Conservation (phyloP, 345 rosid genomes). For the Mangifera indica region DNA sequence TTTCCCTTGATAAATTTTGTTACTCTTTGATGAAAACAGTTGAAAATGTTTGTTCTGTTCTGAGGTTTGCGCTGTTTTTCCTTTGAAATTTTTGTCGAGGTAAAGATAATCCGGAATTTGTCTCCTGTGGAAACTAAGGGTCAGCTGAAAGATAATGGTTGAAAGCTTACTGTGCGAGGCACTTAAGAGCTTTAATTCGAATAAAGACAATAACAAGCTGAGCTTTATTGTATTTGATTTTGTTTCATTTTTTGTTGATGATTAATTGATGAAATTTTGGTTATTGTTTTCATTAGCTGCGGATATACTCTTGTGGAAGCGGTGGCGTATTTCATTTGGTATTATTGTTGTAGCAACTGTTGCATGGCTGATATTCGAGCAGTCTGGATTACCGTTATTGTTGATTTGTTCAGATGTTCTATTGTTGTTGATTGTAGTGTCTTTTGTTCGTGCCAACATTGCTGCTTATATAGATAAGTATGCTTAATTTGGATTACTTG, state of each 20-base stretch:
- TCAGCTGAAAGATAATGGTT: too few species aligned
- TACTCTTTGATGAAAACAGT: too few species aligned
- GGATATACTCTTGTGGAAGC: slow-evolving; percentile 81
- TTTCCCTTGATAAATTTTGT: too few species aligned
- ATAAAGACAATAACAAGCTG: background rate
- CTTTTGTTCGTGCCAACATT: slow-evolving; percentile 57
- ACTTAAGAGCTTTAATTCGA: too few species aligned
- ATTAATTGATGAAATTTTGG: background rate
- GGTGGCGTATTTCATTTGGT: slow-evolving; percentile 55
- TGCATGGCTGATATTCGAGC: slow-evolving; percentile 78
- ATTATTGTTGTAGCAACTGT: slow-evolving; percentile 67
- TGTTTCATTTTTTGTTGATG: background rate
- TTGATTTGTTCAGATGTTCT: slow-evolving; percentile 78
- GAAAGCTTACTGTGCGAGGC: too few species aligned
- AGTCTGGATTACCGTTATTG: slow-evolving; percentile 74
- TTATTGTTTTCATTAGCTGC: slow-evolving; percentile 47
- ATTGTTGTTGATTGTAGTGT: slow-evolving; percentile 51
- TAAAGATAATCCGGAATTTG: too few species aligned
- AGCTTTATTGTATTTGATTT: background rate
- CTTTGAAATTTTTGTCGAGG: too few species aligned
- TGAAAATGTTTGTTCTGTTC: too few species aligned
- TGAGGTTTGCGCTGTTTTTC: too few species aligned
- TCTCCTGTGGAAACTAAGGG: too few species aligned
- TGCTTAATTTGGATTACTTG: background rate
- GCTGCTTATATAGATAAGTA: slow-evolving; percentile 63